phyloP scores from a whole-genome alignment of 2,329 filamentous ascomycete species.

The Pestalotiopsis sp. region DNA sequence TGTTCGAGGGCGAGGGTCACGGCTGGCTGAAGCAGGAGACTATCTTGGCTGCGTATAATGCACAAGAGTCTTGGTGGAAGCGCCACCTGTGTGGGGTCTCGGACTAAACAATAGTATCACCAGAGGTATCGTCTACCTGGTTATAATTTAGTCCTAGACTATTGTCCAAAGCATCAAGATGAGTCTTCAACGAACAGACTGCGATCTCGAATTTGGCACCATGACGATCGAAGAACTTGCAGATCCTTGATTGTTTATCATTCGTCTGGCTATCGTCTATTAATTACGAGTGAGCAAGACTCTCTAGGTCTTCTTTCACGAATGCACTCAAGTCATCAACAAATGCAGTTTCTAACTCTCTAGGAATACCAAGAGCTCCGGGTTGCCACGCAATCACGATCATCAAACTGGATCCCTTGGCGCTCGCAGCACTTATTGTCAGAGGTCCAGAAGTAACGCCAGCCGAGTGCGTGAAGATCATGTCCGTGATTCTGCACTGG shows the following conservation, averaged over 20 bases:
- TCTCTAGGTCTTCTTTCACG: not conserved
- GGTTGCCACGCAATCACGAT: not conserved
- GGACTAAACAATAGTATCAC: too few relatives aligned
- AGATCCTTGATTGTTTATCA: too few relatives aligned
- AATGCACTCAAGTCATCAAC: not conserved
- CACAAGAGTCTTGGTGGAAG: not conserved
- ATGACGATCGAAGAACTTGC: too few relatives aligned
- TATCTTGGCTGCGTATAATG: not conserved
- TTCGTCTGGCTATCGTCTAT: too few relatives aligned
- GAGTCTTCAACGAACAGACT: too few relatives aligned
- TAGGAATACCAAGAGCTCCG: not conserved
- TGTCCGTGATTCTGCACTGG: not conserved
- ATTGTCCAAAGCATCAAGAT: too few relatives aligned
- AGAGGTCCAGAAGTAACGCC: not conserved
- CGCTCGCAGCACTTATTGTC: not conserved
- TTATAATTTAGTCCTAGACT: too few relatives aligned
- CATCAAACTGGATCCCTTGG: not conserved
- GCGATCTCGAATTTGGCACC: too few relatives aligned
- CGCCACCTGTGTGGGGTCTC: not conserved
- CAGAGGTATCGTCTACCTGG: too few relatives aligned
- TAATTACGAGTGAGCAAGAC: too few relatives aligned
- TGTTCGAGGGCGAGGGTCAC: not conserved
- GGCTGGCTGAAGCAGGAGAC: slow-evolving; percentile 1
- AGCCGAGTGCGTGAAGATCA: not conserved
- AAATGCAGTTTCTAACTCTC: not conserved